Conservation (phyloP, 306 rosid species). For the Lagenaria siceraria region DNA sequence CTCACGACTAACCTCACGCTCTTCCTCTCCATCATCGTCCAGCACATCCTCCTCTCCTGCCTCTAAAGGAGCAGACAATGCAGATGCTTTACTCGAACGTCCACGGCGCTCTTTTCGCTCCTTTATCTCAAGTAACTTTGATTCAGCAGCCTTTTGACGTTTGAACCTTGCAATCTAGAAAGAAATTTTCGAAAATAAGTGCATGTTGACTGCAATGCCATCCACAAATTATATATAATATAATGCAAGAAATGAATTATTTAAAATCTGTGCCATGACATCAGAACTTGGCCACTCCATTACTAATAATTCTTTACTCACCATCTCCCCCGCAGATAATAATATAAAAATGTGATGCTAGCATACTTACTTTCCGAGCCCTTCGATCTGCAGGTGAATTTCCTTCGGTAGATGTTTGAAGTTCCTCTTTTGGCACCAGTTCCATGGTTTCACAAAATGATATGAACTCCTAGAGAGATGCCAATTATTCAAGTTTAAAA, state of each 20-base stretch:
- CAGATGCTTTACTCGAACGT: slow-evolving; percentile 83
- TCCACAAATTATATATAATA: not conserved
- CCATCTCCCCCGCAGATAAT: not conserved
- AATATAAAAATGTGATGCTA: not conserved
- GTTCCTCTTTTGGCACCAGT: slow-evolving; percentile 74
- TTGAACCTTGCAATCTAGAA: slow-evolving; percentile 82
- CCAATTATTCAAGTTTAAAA: not conserved
- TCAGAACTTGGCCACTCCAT: not conserved
- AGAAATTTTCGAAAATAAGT: not conserved
- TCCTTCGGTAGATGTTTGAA: slow-evolving; percentile 34
- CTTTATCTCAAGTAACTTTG: slow-evolving; percentile 77
- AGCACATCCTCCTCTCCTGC: slow-evolving; percentile 81
- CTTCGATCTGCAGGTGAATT: slow-evolving; percentile 60
- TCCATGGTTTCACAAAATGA: slow-evolving; percentile 88
- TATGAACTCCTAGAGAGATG: slow-evolving; percentile 52
- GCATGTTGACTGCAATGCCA: not conserved
- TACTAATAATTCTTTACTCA: not conserved
- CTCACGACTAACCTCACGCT: slow-evolving; percentile 58
- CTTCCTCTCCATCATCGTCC: slow-evolving; percentile 95
- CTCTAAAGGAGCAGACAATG: slow-evolving; percentile 84
- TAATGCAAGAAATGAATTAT: not conserved
- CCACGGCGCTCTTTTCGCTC: slow-evolving; percentile 91
- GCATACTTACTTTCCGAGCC: slow-evolving; percentile 59
- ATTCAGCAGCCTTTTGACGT: slow-evolving; percentile 77
- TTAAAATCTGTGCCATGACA: not conserved